A percentile compares a stretch with the other conserved stretches of the same genome.
These are phyloP conservation scores for Fusarium poae DNA, from an alignment of 2,329 filamentous ascomycete species.

Conservation along the genomic window DNA sequence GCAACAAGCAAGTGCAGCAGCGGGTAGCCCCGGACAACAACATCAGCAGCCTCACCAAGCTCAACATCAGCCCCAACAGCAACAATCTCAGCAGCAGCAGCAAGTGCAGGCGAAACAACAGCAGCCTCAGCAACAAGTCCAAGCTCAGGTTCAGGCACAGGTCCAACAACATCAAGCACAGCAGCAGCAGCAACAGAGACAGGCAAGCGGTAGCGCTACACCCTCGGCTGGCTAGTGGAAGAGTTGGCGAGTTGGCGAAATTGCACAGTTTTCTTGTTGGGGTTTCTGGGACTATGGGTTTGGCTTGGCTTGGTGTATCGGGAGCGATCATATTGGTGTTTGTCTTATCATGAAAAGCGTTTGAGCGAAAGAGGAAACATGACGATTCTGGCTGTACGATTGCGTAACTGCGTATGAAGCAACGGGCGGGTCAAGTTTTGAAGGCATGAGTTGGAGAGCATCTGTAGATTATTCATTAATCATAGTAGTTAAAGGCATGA, in stretches of 20 bases:
- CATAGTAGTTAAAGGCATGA: constrained; percentile 23
- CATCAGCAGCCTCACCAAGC: constrained; percentile 48
- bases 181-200: constrained; percentile 47
- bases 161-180: constrained; percentile 28
- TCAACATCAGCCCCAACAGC: constrained; percentile 31
- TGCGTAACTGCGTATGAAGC: constrained; percentile 32
- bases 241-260: background rate
- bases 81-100: constrained; percentile 38
- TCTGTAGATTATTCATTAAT: constrained; percentile 45
- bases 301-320: constrained; percentile 20
- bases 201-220: constrained; percentile 58
- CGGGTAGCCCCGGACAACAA: constrained; percentile 49
- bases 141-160: constrained; percentile 14
- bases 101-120: constrained; percentile 31
- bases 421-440: constrained; percentile 26
- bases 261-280: constrained; percentile 21
- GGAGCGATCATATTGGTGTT: constrained; percentile 29
- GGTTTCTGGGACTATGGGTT: constrained; percentile 26
- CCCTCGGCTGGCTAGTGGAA: constrained; percentile 51
- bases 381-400: constrained; percentile 30
- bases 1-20: constrained; percentile 55
- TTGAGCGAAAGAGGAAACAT: constrained; percentile 31
- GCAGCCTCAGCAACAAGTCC: constrained; percentile 40
- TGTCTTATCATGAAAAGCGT: constrained; percentile 37
- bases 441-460: constrained; percentile 29